phyloP scores from a whole-genome alignment of 306 rosid genomes.

The Quercus mongolica region DNA sequence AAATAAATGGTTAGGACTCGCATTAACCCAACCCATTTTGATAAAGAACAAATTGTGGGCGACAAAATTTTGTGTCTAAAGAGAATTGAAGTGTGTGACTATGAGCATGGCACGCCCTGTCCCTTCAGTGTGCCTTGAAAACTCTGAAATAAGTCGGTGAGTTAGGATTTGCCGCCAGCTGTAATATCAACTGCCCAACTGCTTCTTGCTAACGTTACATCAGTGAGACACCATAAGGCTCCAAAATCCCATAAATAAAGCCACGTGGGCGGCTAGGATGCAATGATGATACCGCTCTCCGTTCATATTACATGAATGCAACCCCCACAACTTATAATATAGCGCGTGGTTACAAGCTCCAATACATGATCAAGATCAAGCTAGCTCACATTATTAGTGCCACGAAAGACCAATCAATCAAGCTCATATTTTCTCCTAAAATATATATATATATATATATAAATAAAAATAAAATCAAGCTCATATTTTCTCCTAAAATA shows the following conservation, averaged over 20 bases:
- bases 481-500: too few relatives aligned
- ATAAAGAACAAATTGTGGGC: too few relatives aligned
- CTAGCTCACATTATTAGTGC: too few relatives aligned
- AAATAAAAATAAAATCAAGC: too few relatives aligned
- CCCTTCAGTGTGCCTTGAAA: background rate
- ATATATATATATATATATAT: too few relatives aligned
- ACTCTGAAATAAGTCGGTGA: slow-evolving; percentile 41
- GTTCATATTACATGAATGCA: background rate
- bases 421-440: too few relatives aligned
- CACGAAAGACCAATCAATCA: too few relatives aligned
- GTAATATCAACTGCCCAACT: slow-evolving; percentile 59
- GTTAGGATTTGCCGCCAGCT: slow-evolving; percentile 49
- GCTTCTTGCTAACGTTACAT: slow-evolving; percentile 34
- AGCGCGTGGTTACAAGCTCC: slow-evolving; percentile 3
- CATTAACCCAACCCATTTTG: too few relatives aligned
- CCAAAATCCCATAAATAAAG: slow-evolving; percentile 5
- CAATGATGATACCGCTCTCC: background rate
- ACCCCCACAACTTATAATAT: background rate
- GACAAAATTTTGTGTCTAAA: too few relatives aligned
- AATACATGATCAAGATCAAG: background rate
- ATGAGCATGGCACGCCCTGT: background rate
- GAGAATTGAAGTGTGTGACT: too few relatives aligned
- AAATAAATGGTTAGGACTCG: too few relatives aligned
- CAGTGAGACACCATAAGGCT: slow-evolving; percentile 13
- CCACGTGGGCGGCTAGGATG: slow-evolving; percentile 39